phyloP scores from a whole-genome alignment of 1,284 basidiomycete species.

The Pseudozyma flocculosa region DNA sequence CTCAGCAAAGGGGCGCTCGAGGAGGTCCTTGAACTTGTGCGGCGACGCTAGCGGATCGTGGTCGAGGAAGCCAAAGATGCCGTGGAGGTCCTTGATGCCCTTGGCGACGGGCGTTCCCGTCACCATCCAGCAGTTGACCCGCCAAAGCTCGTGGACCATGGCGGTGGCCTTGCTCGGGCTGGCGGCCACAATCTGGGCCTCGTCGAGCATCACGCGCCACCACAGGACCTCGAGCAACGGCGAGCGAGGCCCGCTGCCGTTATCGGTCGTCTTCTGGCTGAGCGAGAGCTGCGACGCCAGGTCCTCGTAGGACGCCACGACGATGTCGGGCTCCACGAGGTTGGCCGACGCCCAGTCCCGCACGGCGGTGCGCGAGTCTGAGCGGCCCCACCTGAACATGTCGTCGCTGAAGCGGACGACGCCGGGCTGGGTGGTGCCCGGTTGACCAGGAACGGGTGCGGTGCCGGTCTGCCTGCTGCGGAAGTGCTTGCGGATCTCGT shows the following conservation, averaged over 20 bases:
- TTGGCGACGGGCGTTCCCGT: slow-evolving; percentile 37
- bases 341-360: slow-evolving; percentile 9
- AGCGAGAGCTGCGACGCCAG: slow-evolving; percentile 27
- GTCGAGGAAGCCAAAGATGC: slow-evolving; percentile 39
- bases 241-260: background rate
- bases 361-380: slow-evolving; percentile 7
- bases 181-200: slow-evolving; percentile 38
- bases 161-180: slow-evolving; percentile 27
- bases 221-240: slow-evolving; percentile 42
- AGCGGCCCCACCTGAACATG: slow-evolving; percentile 22
- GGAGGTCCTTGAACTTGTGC: slow-evolving; percentile 29
- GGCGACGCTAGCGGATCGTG: slow-evolving; percentile 30
- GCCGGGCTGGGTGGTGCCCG: slow-evolving; percentile 10
- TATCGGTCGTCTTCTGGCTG: slow-evolving; percentile 11
- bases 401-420: slow-evolving; percentile 21
- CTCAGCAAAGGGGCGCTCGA: slow-evolving; percentile 26
- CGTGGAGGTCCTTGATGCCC: slow-evolving; percentile 35
- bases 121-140: slow-evolving; percentile 43
- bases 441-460: background rate
- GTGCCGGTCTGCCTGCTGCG: slow-evolving; percentile 3
- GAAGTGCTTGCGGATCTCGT: slow-evolving; percentile 38
- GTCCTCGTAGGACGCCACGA: slow-evolving; percentile 43
- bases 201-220: slow-evolving; percentile 39
- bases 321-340: slow-evolving; percentile 26
- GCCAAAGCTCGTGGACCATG: slow-evolving; percentile 41